Conservation (phyloP, 1,139 yeast species). For the Maudiozyma humilis region DNA sequence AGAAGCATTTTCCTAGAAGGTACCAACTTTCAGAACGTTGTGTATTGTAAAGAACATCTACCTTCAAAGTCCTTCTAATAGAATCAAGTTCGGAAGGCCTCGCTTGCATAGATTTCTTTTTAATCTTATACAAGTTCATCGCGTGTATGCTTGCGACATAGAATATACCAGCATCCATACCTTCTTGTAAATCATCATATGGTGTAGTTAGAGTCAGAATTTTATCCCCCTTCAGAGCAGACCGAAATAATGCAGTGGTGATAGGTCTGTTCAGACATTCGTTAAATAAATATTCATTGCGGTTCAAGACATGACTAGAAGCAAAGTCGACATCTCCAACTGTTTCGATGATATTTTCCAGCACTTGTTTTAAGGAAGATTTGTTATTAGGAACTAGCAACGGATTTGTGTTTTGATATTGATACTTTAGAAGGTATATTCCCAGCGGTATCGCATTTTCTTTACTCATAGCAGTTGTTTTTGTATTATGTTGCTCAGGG, state of each 20-base stretch:
- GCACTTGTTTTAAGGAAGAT: slow-evolving; percentile 59
- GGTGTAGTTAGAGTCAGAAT: slow-evolving; percentile 36
- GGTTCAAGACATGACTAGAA: slow-evolving; percentile 29
- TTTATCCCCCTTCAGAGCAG: slow-evolving; percentile 51
- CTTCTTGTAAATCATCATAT: slow-evolving; percentile 30
- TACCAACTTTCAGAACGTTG: slow-evolving; percentile 80
- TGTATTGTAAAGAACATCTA: slow-evolving; percentile 61
- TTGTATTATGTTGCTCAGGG: slow-evolving; percentile 63
- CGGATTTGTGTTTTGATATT: slow-evolving; percentile 54
- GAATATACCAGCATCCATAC: slow-evolving; percentile 54
- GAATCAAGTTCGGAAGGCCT: slow-evolving; percentile 73
- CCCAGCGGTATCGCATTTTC: slow-evolving; percentile 52
- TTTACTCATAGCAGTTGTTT: slow-evolving; percentile 36
- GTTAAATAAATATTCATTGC: slow-evolving; percentile 41
- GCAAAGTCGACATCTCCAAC: slow-evolving; percentile 59
- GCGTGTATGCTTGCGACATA: slow-evolving; percentile 65
- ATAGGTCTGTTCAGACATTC: slow-evolving; percentile 47
- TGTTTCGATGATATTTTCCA: slow-evolving; percentile 67
- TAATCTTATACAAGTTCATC: slow-evolving; percentile 52
- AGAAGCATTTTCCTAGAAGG: slow-evolving; percentile 71
- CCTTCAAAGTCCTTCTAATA: slow-evolving; percentile 55
- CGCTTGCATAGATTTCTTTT: slow-evolving; percentile 72
- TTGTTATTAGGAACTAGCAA: slow-evolving; percentile 45
- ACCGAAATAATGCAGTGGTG: slow-evolving; percentile 43
- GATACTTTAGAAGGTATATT: slow-evolving; percentile 52